Evolutionary conservation across 495 filamentous ascomycete species (phyloP), one percentile per base, ranked within the genome.

Genomic region (Trichoderma asperelloides): DNA sequence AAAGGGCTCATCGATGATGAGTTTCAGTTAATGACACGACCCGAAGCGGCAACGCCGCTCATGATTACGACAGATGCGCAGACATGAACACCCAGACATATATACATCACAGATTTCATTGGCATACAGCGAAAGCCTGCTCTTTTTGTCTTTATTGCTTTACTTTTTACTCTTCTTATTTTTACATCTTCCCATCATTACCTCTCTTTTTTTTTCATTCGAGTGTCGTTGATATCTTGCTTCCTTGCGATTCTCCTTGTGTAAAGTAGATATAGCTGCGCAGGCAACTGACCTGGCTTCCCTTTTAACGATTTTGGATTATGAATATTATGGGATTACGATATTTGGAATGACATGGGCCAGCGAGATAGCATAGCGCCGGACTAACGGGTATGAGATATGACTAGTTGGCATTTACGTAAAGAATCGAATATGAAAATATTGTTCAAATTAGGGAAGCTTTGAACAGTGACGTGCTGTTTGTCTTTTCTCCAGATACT

Each of bases 41-140:
- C 39, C 21, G 64, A 65, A 12, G 63, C 39, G 30, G 27, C 43
- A 40, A 15, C 41, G 62, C 33, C 62, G 16, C 30, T 64, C 7
- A 64, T 64, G 62, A 64, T 64, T 30, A 65, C 64, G 64, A 65
- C 64, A 65, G 64, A 65, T 45, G 64, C 27, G 11, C 39, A 43
- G 64, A 45, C 64, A 65, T 65, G 64, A 65, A n/a, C 9, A 55
- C 1, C n/a, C 18, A 55, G 49, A 55, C n/a, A 55, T 23, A 55
- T n/a, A n/a, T 25, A 55, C 41, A 45, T 12, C 41, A 18, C 41
- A 45, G 13, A 45, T 45, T 18, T 45, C 18, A 47, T n/a, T 16
- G 43, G 18, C 43, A 47, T 47, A 47, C 43, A 47, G 43, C 13
- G 43, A 9, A 6, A 51, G 15, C 21, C 7, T 51, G 16, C 18